Evolutionary conservation across 345 rosid genomes (phyloP).

Genomic region (Lepidium didymum): DNA sequence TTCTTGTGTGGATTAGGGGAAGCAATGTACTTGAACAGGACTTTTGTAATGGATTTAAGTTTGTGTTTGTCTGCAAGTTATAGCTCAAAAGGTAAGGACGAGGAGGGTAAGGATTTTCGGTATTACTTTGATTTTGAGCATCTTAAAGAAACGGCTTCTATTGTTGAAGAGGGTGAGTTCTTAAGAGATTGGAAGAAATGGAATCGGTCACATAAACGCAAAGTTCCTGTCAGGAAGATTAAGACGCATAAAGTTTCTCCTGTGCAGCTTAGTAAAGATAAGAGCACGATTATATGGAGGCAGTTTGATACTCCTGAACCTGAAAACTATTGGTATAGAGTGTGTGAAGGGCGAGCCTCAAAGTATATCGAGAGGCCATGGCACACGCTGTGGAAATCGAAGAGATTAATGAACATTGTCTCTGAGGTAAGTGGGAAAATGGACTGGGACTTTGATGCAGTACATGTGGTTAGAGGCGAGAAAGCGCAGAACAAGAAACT

Average conservation of each 20-base stretch:
- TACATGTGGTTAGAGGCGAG: conserved; percentile 89
- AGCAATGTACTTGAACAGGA: conserved; percentile 85
- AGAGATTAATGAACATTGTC: conserved; percentile 90
- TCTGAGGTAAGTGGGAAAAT: conserved; percentile 70
- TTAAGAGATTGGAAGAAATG: conserved; percentile 78
- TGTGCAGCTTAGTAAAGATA: conserved; percentile 66
- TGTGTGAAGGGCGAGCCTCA: conserved; percentile 81
- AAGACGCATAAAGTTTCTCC: conserved; percentile 55
- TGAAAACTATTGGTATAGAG: conserved; percentile 88
- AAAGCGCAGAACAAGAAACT: conserved; percentile 73
- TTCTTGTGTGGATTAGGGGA: conserved; percentile 94
- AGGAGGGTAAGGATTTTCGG: conserved; percentile 86
- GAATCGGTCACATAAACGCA: conserved; percentile 63
- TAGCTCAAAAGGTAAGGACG: conserved; percentile 59
- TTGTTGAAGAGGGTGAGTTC: conserved; percentile 80
- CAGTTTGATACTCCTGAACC: conserved; percentile 86
- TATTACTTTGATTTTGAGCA: conserved; percentile 89
- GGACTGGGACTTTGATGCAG: conserved; percentile 97
- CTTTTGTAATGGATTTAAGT: conserved; percentile 88
- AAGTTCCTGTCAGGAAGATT: conserved; percentile 72
- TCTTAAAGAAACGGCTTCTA: conserved; percentile 67
- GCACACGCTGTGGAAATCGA: conserved; percentile 87
- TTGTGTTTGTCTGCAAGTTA: conserved; percentile 62
- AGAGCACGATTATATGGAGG: conserved; percentile 76
- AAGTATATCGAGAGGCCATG: conserved; percentile 75